These are phyloP conservation scores for Eragrostis nindensis DNA, from an alignment of 176 grass and related monocot species.

Conservation along the genomic window DNA sequence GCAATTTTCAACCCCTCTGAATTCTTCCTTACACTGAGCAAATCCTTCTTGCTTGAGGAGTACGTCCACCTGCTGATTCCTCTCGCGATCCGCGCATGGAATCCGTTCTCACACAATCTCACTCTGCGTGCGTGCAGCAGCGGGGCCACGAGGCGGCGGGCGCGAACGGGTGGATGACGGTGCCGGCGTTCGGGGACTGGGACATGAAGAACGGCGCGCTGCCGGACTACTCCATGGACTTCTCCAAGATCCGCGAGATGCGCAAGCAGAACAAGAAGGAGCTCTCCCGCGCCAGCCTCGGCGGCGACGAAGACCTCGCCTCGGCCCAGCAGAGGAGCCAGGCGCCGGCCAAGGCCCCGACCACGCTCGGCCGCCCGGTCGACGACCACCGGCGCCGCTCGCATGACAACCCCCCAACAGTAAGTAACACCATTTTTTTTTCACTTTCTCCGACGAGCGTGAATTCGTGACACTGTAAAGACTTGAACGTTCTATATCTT, in stretches of 20 bases:
- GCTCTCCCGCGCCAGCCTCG: constrained; percentile 73
- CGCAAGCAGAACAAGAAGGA: constrained; percentile 97
- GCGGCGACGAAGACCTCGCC: constrained; percentile 70
- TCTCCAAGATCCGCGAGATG: constrained; percentile 98
- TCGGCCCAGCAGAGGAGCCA: constrained; percentile 15
- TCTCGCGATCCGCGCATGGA: background rate
- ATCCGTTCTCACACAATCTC: background rate
- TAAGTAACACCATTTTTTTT: background rate
- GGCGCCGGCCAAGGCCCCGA: constrained; percentile 6
- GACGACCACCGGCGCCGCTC: constrained; percentile 53
- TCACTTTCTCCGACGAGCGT: background rate
- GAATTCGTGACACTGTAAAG: background rate
- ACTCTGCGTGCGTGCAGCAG: background rate
- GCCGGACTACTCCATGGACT: constrained; percentile 98
- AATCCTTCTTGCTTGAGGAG: background rate
- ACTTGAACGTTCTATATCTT: constrained; percentile 7
- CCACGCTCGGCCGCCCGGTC: constrained; percentile 36
- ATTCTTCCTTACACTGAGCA: background rate
- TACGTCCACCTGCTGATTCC: background rate
- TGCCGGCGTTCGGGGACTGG: constrained; percentile 94
- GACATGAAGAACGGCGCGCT: constrained; percentile 87
- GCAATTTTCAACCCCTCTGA: background rate
- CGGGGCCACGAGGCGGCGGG: constrained; percentile 44
- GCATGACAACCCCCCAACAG: constrained; percentile 64
- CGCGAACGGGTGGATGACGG: constrained; percentile 71